Evolutionary conservation across 2,329 filamentous ascomycete genomes (phyloP).

Genomic region (Fusarium oxysporum): DNA sequence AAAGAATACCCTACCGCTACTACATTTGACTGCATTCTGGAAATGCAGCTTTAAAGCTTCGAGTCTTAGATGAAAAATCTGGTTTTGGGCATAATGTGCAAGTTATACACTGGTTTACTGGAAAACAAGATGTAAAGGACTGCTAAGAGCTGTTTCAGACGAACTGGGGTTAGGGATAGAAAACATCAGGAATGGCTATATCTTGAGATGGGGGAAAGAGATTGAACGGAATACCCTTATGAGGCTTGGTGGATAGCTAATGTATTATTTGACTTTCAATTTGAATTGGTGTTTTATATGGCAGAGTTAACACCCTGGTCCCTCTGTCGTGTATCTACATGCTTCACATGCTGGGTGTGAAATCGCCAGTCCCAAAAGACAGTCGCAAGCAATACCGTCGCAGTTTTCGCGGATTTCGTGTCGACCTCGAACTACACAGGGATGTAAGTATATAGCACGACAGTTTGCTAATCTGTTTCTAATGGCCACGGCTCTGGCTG

Average conservation of each 20-base stretch:
- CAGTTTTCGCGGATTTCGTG: neutral
- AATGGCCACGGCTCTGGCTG: rapidly evolving
- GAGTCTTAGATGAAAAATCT: neutral
- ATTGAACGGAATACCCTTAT: neutral
- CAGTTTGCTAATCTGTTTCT: neutral
- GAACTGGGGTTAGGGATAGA: neutral
- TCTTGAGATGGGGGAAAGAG: neutral
- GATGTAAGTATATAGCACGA: neutral
- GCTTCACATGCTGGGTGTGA: rapidly evolving
- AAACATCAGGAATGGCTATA: neutral
- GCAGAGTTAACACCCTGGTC: rapidly evolving
- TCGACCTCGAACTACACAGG: rapidly evolving
- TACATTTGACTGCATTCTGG: neutral
- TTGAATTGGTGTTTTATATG: rapidly evolving
- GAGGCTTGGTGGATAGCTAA: neutral
- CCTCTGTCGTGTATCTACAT: rapidly evolving
- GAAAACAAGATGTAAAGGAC: neutral
- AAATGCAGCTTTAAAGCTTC: neutral
- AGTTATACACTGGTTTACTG: neutral
- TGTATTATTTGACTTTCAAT: neutral
- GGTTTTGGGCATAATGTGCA: neutral
- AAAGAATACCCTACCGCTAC: neutral
- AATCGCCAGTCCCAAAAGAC: neutral
- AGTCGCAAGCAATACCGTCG: no score
- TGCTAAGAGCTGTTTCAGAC: neutral